Evolutionary conservation across 2,329 filamentous ascomycete species (phyloP).

Genomic region (Atkinsonella texensis): DNA sequence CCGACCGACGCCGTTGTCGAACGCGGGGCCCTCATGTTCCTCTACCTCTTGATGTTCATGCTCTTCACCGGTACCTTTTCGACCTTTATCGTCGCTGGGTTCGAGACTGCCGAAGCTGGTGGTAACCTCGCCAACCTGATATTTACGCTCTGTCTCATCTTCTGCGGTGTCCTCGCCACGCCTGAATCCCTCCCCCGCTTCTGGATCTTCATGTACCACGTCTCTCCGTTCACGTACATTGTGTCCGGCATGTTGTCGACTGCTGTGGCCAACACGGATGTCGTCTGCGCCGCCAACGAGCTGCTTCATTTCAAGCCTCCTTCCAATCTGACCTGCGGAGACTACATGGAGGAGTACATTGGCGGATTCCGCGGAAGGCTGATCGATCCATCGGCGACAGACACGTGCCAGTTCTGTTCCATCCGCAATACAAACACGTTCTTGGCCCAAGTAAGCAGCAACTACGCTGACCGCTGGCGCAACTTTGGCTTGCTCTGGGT

Average conservation of each 20-base stretch:
- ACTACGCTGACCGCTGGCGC: constrained; percentile 51
- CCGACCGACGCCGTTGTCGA: constrained; percentile 48
- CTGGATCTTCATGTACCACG: constrained; percentile 72
- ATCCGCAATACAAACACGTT: constrained; percentile 40
- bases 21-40: constrained; percentile 67
- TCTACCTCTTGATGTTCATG: constrained; percentile 64
- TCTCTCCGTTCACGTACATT: constrained; percentile 75
- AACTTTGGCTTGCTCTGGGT: constrained; percentile 54
- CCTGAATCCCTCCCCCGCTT: constrained; percentile 54
- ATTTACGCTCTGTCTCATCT: constrained; percentile 62
- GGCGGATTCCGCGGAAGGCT: constrained; percentile 39
- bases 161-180: constrained; percentile 61
- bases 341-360: constrained; percentile 46
- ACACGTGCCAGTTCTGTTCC: constrained; percentile 43
- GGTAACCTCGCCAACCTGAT: constrained; percentile 65
- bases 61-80: constrained; percentile 75
- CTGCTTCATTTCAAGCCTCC: constrained; percentile 54
- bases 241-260: constrained; percentile 59
- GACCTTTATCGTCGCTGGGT: constrained; percentile 62
- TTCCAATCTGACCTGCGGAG: constrained; percentile 40
- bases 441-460: constrained; percentile 33
- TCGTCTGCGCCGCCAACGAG: constrained; percentile 60
- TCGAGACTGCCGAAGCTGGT: constrained; percentile 63
- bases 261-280: constrained; percentile 53
- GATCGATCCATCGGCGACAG: constrained; percentile 31